Evolutionary conservation across 371 early-diverging fungal genomes (phyloP), one percentile per base, ranked within the genome.

Genomic region (Rhizopus stolonifer): DNA sequence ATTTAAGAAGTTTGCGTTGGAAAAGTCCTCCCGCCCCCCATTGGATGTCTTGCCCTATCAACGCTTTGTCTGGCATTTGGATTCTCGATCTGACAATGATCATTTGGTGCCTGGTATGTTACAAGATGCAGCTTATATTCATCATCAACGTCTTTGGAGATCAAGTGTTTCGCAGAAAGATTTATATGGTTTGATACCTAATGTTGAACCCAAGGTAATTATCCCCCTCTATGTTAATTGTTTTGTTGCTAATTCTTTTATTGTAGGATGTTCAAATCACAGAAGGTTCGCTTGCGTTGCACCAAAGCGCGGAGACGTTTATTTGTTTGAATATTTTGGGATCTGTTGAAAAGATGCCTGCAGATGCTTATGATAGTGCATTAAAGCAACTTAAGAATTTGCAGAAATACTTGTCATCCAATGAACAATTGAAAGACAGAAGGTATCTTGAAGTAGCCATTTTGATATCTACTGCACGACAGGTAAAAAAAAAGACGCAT

Each of bases 41-140:
- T 51, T 77, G 22, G 84, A 87, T 65, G 64, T 88, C 56, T 80
- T 83, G 14, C 81, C 86, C 29, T 79, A 87, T 47, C 85, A 87
- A 51, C 81, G 85, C 14, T 36, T 86, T 39, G 60, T 80, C n/a
- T 87, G 88, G 88, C 61, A 75, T 25, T 71, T 85, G 46, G 84
- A 86, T 38, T 45, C 50, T 38, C 33, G 69, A 43, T 54, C 56
- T 36, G 46, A 58, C 13, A 63, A 61, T 14, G 59, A 61, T 9
- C 25, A 58, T 7, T 32, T 46, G 11, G 49, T 48, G 14, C 67
- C 76, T 39, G 70, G 76, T 21, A 58, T 75, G 60, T 43, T 67
- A 11, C 76, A 75, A 52, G 76, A 72, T 56, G 67, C 72, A 18
- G 56, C 58, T 15, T 64, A 59, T 23, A 54, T 51, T 1, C 67